Percentiles rank a stretch among this genome's conserved stretches.
These are phyloP conservation scores for Mucor mucedo DNA, from an alignment of 371 early-diverging fungal genomes.

Conservation along the genomic window DNA sequence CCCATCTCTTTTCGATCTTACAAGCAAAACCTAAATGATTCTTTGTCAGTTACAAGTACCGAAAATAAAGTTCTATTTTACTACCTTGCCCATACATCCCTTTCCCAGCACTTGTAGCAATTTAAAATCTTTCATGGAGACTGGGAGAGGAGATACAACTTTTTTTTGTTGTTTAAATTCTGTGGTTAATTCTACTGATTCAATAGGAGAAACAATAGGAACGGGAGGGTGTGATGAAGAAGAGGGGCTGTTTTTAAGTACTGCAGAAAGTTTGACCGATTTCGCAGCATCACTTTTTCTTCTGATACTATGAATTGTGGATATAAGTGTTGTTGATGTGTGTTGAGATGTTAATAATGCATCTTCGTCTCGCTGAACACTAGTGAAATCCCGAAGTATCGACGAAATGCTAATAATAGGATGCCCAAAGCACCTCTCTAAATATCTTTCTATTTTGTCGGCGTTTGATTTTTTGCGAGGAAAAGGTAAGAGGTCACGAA, in stretches of 20 bases:
- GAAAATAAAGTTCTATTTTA: not conserved
- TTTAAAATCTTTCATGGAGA: constrained; percentile 46
- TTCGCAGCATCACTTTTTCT: not conserved
- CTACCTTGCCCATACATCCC: constrained; percentile 64
- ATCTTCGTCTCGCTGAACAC: constrained; percentile 55
- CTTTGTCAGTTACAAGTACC: not conserved
- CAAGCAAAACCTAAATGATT: constrained; percentile 58
- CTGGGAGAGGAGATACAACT: not conserved
- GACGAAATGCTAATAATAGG: constrained; percentile 46
- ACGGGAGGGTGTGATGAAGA: constrained; percentile 4
- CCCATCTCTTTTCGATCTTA: constrained; percentile 53
- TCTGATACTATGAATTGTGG: not conserved
- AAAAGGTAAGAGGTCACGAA: constrained; percentile 36
- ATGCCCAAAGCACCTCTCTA: constrained; percentile 48
- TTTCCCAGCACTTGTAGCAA: constrained; percentile 62
- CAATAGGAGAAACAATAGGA: not conserved
- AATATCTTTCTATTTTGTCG: constrained; percentile 48
- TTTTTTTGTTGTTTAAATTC: not conserved
- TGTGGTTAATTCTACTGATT: not conserved
- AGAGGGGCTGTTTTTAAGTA: not conserved
- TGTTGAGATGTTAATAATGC: constrained; percentile 15
- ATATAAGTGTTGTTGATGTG: constrained; percentile 18
- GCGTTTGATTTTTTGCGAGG: constrained; percentile 42
- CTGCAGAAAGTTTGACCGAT: not conserved
- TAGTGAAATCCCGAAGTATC: constrained; percentile 48